Evolutionary conservation across 176 grass and related monocot genomes (phyloP).

Genomic region (Saccharum spontaneum): DNA sequence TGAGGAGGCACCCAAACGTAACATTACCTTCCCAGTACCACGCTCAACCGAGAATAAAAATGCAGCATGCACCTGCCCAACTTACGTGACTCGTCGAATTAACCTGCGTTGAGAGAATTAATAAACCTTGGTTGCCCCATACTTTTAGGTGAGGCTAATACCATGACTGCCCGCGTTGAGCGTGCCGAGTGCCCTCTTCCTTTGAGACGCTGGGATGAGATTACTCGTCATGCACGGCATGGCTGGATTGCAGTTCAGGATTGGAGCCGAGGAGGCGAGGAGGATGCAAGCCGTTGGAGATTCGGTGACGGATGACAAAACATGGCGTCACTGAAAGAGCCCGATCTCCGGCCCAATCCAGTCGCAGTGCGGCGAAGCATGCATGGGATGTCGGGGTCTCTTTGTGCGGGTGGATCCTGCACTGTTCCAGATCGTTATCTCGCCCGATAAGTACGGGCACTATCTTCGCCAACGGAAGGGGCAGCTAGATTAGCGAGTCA

Average conservation of each 20-base stretch:
- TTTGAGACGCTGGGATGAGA: neutral
- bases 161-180: too few relatives aligned
- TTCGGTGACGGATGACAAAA: conserved; percentile 12
- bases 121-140: too few relatives aligned
- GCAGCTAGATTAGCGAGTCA: conserved; percentile 33
- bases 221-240: neutral
- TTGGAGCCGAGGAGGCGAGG: conserved; percentile 1
- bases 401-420: neutral
- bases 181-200: neutral
- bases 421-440: conserved; percentile 41
- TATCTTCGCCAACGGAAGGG: conserved; percentile 5
- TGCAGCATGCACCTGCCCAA: too few relatives aligned
- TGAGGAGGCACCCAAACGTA: too few relatives aligned
- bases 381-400: neutral
- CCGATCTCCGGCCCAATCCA: neutral
- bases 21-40: too few relatives aligned
- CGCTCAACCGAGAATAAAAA: too few relatives aligned
- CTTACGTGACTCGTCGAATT: too few relatives aligned
- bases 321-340: neutral
- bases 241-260: conserved; percentile 6
- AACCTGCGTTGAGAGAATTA: too few relatives aligned
- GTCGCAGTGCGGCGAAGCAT: neutral
- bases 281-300: neutral
- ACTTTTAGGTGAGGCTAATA: too few relatives aligned
- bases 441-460: conserved; percentile 41